Conservation (phyloP, 805 yeast genomes). For the Cyberlindnera mississippiensis region DNA sequence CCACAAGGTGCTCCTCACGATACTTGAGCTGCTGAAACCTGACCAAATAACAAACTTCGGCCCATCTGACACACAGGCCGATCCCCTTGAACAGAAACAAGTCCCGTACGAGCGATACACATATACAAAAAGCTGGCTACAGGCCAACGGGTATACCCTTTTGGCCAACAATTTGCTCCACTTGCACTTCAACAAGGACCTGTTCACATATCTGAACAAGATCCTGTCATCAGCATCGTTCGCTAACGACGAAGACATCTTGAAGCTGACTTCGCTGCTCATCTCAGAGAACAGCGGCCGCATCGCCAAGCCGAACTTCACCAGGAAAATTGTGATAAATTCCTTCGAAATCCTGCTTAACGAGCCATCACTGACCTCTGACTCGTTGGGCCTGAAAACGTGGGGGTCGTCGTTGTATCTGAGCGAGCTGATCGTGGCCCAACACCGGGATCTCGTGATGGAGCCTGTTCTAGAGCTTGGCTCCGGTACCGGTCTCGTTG, state of each 20-base stretch:
- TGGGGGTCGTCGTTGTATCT: slow-evolving; percentile 91
- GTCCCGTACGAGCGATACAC: slow-evolving; percentile 28
- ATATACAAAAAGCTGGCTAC: slow-evolving; percentile 43
- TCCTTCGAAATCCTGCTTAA: slow-evolving; percentile 37
- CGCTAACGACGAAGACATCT: slow-evolving; percentile 37
- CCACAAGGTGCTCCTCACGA: slow-evolving; percentile 36
- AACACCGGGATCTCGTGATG: slow-evolving; percentile 21
- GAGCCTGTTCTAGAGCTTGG: slow-evolving; percentile 68
- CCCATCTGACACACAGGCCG: slow-evolving; percentile 13
- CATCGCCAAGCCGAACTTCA: slow-evolving; percentile 71
- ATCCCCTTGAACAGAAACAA: slow-evolving; percentile 33
- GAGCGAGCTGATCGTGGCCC: slow-evolving; percentile 47
- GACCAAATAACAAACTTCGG: slow-evolving; percentile 50
- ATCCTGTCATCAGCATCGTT: slow-evolving; percentile 42
- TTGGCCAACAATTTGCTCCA: slow-evolving; percentile 28
- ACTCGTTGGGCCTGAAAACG: slow-evolving; percentile 85
- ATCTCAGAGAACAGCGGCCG: slow-evolving; percentile 83
- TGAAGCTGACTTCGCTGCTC: slow-evolving; percentile 56
- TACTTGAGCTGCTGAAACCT: slow-evolving; percentile 47
- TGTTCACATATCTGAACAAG: slow-evolving; percentile 46
- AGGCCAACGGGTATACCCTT: slow-evolving; percentile 31
- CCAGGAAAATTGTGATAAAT: slow-evolving; percentile 52
- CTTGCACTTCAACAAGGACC: slow-evolving; percentile 33
- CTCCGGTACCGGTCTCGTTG: slow-evolving; percentile 90
- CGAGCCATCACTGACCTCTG: slow-evolving; percentile 86